Conservation (phyloP, 1,284 basidiomycete genomes). For the Anthracocystis panici-leucophaei region DNA sequence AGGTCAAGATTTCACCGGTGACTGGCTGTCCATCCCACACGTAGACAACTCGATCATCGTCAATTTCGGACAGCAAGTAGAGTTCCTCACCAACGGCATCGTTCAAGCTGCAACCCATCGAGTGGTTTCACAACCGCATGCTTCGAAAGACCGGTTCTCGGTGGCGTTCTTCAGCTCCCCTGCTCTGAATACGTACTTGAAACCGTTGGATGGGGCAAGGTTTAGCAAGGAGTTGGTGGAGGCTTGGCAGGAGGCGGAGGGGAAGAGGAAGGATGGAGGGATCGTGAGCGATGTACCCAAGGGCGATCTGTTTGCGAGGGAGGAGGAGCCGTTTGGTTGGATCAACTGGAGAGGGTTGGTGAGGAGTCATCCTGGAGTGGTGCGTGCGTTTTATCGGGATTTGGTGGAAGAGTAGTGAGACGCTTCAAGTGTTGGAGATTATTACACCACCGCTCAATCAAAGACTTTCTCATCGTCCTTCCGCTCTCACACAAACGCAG, state of each 20-base stretch:
- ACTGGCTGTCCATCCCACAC: conserved; percentile 57
- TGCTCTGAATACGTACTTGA: conserved; percentile 43
- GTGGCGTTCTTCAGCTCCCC: conserved; percentile 62
- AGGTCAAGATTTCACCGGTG: conserved; percentile 54
- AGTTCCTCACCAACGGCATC: conserved; percentile 51
- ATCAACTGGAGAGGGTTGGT: conserved; percentile 59
- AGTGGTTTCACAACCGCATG: conserved; percentile 36
- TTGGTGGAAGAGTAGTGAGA: conserved; percentile 10
- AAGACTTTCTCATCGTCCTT: too few species aligned
- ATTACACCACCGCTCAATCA: too few species aligned
- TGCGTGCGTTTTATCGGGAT: conserved; percentile 37
- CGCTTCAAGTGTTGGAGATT: too few species aligned
- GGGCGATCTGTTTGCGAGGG: conserved; percentile 49
- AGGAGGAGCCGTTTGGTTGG: conserved; percentile 49
- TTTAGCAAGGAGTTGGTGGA: conserved; percentile 37
- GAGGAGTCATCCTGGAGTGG: conserved; percentile 51
- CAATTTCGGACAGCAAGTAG: conserved; percentile 66
- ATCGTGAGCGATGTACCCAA: conserved; percentile 51
- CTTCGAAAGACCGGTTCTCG: conserved; percentile 18
- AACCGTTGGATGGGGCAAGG: conserved; percentile 25
- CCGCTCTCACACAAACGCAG: too few species aligned
- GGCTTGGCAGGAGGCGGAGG: conserved; percentile 33
- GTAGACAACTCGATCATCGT: conserved; percentile 46
- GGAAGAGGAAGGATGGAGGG: conserved; percentile 15
- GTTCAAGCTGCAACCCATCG: conserved; percentile 62